Percentiles rank a stretch among this genome's conserved stretches.
phyloP scores from a whole-genome alignment of 1,284 basidiomycete genomes.

The Cerrena zonata region DNA sequence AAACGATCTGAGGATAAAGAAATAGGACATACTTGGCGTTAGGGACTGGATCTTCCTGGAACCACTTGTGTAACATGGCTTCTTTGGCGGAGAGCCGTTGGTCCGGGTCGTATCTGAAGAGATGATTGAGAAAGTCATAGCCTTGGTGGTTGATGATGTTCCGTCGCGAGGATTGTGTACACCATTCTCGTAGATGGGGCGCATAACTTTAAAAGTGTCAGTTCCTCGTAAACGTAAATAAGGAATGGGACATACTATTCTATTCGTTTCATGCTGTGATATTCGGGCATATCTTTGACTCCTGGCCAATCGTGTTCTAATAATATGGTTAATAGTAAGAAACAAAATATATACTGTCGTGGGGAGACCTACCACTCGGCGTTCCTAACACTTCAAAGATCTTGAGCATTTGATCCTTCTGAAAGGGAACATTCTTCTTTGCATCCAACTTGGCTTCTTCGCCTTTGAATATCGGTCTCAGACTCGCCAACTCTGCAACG shows the following conservation, averaged over 20 bases:
- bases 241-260: conserved; percentile 49
- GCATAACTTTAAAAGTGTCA: conserved; percentile 43
- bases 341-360: background rate
- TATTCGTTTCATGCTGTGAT: conserved; percentile 74
- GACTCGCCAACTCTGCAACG: conserved; percentile 87
- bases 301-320: conserved; percentile 83
- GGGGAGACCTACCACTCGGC: conserved; percentile 56
- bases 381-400: conserved; percentile 94
- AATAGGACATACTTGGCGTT: conserved; percentile 57
- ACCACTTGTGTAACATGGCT: conserved; percentile 79
- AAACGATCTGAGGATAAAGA: conserved; percentile 3
- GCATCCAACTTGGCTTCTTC: conserved; percentile 95
- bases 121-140: conserved; percentile 76
- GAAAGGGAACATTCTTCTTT: conserved; percentile 90
- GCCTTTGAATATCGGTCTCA: conserved; percentile 97
- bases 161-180: conserved; percentile 37
- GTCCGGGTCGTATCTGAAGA: conserved; percentile 90
- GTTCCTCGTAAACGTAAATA: conserved; percentile 3
- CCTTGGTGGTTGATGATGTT: conserved; percentile 56
- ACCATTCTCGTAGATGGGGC: conserved; percentile 76
- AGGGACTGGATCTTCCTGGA: conserved; percentile 69
- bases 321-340: background rate
- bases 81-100: conserved; percentile 78
- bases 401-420: conserved; percentile 88
- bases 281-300: conserved; percentile 84